A percentile compares a stretch with the other conserved stretches of the same genome.
These are phyloP conservation scores for Puccinia coronata DNA, from an alignment of 1,284 basidiomycete species.

Conservation along the genomic window DNA sequence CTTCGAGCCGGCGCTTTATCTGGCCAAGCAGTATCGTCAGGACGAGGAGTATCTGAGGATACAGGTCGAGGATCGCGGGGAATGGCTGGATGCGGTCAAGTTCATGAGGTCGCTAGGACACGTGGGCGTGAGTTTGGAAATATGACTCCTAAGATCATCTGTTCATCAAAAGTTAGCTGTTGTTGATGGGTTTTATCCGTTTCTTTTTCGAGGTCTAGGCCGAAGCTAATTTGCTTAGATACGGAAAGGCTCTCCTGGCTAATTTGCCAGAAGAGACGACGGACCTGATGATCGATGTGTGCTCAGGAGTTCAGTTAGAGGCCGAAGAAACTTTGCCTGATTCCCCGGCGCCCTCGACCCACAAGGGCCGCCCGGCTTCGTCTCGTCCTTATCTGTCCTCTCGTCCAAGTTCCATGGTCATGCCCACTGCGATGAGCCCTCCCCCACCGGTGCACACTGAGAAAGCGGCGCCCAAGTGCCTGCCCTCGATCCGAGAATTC, in stretches of 20 bases:
- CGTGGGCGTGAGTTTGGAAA: slow-evolving; percentile 67
- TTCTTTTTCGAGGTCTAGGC: slow-evolving; percentile 64
- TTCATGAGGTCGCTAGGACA: slow-evolving; percentile 78
- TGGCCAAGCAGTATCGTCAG: slow-evolving; percentile 84
- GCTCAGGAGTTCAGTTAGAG: slow-evolving; percentile 66
- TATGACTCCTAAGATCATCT: too few species aligned
- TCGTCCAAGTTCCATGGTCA: slow-evolving; percentile 52
- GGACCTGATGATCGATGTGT: slow-evolving; percentile 84
- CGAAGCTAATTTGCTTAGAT: slow-evolving; percentile 56
- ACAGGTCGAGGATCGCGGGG: slow-evolving; percentile 86
- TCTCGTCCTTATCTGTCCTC: slow-evolving; percentile 61
- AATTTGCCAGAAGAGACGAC: slow-evolving; percentile 84
- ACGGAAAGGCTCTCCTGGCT: slow-evolving; percentile 66
- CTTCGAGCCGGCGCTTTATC: slow-evolving; percentile 88
- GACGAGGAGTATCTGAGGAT: slow-evolving; percentile 93
- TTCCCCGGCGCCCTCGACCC: slow-evolving; percentile 51
- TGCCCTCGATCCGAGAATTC: slow-evolving; percentile 80
- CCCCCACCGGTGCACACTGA: slow-evolving; percentile 54
- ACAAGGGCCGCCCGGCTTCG: slow-evolving; percentile 60
- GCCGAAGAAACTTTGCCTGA: neutral
- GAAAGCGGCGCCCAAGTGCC: slow-evolving; percentile 60
- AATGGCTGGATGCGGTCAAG: slow-evolving; percentile 75
- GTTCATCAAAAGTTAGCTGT: slow-evolving; percentile 24
- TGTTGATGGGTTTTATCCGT: neutral
- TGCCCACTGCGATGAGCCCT: slow-evolving; percentile 8